These are phyloP conservation scores for Chondrostereum purpureum DNA, from an alignment of 1,284 basidiomycete species.

Conservation along the genomic window DNA sequence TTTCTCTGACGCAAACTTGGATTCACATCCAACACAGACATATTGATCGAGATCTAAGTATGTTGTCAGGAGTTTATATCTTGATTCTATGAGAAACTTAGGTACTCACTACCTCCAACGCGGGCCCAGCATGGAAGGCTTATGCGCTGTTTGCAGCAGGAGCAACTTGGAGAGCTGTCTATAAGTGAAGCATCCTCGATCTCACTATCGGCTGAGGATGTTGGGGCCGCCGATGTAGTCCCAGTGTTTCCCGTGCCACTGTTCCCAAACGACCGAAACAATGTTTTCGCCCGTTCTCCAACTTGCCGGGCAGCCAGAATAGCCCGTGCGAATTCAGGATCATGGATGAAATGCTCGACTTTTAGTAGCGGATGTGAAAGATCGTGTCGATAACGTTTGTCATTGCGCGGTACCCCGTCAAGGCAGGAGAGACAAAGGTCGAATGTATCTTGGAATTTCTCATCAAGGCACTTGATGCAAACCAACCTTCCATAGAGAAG, in stretches of 20 bases:
- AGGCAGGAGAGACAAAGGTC: constrained; percentile 18
- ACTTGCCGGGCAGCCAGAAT: constrained; percentile 15
- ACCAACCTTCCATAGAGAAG: constrained; percentile 13
- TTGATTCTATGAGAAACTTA: not conserved
- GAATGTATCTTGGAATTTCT: constrained; percentile 10
- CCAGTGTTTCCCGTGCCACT: not conserved
- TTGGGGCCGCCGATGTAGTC: not conserved
- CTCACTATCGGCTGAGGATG: not conserved
- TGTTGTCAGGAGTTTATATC: not conserved
- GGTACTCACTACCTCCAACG: constrained; percentile 6
- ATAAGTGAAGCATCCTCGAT: not conserved
- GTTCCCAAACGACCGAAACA: constrained; percentile 4
- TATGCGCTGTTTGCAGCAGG: constrained; percentile 7
- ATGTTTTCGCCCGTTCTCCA: constrained; percentile 14
- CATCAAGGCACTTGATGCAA: constrained; percentile 19
- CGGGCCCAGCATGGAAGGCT: constrained; percentile 9
- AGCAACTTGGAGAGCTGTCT: too few species aligned
- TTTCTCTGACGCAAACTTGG: too few species aligned
- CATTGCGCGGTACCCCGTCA: constrained; percentile 10
- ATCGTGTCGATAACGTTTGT: constrained; percentile 14
- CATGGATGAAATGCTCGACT: constrained; percentile 12
- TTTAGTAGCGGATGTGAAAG: constrained; percentile 18
- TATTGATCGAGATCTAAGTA: constrained; percentile 4
- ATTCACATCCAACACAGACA: constrained; percentile 9
- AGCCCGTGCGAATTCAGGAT: constrained; percentile 14